Evolutionary conservation across 148 eudicot species (phyloP).

Genomic region (Camellia sinensis): DNA sequence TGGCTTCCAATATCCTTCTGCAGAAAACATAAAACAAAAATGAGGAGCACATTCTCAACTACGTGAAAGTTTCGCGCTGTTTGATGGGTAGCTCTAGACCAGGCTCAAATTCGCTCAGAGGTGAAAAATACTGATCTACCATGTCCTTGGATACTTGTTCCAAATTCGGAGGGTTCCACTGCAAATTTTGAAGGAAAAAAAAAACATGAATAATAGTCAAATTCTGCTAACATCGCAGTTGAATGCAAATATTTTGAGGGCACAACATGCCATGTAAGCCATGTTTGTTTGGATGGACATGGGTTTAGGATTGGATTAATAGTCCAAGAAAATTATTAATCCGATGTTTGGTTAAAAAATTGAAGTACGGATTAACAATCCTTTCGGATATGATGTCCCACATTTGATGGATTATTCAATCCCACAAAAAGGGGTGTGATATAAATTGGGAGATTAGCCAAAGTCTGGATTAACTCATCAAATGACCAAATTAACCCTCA

Average conservation of each 20-base stretch:
- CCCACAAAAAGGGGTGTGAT: no score
- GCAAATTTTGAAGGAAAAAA: constrained; percentile 28
- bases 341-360: no score
- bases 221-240: neutral
- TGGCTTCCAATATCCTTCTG: neutral
- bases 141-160: constrained; percentile 71
- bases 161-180: constrained; percentile 94
- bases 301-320: no score
- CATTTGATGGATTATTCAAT: no score
- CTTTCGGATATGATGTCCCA: no score
- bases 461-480: no score
- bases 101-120: constrained; percentile 51
- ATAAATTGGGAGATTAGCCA: no score
- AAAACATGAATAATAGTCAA: neutral
- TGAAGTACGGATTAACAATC: no score
- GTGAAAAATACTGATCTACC: constrained; percentile 77
- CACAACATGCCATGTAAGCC: neutral
- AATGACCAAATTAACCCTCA: no score
- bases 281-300: no score
- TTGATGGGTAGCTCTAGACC: constrained; percentile 66
- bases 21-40: neutral
- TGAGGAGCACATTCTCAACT: constrained; percentile 14
- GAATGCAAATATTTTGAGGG: neutral
- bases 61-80: constrained; percentile 68
- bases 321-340: no score